Percentiles rank a stretch among this genome's conserved stretches.
phyloP scores from a whole-genome alignment of 495 filamentous ascomycete species.

The Penicillium waksmanii region DNA sequence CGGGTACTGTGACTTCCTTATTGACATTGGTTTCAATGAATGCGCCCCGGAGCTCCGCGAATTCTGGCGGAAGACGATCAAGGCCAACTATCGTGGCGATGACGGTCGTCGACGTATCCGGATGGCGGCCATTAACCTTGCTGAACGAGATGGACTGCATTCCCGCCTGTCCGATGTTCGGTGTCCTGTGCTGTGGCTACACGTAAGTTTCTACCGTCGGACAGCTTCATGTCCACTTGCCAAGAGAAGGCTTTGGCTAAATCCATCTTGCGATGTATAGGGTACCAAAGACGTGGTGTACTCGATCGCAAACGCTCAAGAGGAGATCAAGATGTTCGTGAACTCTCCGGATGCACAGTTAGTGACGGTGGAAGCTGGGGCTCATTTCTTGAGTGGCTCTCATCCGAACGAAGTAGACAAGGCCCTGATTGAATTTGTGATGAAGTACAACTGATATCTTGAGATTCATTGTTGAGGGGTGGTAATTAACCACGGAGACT shows the following conservation, averaged over 20 bases:
- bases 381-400: conserved; percentile 61
- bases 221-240: neutral
- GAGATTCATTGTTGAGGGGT: neutral
- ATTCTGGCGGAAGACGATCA: conserved; percentile 58
- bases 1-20: conserved; percentile 57
- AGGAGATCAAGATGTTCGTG: conserved; percentile 63
- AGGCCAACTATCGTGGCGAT: conserved; percentile 59
- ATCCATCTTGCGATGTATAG: conserved; percentile 23
- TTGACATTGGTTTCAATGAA: conserved; percentile 56
- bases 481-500: conserved; percentile 1
- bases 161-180: conserved; percentile 55
- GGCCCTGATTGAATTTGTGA: conserved; percentile 14
- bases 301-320: conserved; percentile 45
- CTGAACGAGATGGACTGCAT: conserved; percentile 61
- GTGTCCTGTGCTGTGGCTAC: conserved; percentile 67
- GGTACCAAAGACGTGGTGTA: conserved; percentile 59
- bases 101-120: conserved; percentile 57
- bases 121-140: conserved; percentile 61
- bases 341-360: conserved; percentile 53
- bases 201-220: conserved; percentile 43
- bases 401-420: conserved; percentile 15
- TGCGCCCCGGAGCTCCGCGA: conserved; percentile 41
- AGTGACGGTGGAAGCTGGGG: conserved; percentile 52
- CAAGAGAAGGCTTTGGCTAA: neutral
- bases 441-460: conserved; percentile 1